Conservation (phyloP, 805 yeast genomes). For the Lipomyces orientalis region DNA sequence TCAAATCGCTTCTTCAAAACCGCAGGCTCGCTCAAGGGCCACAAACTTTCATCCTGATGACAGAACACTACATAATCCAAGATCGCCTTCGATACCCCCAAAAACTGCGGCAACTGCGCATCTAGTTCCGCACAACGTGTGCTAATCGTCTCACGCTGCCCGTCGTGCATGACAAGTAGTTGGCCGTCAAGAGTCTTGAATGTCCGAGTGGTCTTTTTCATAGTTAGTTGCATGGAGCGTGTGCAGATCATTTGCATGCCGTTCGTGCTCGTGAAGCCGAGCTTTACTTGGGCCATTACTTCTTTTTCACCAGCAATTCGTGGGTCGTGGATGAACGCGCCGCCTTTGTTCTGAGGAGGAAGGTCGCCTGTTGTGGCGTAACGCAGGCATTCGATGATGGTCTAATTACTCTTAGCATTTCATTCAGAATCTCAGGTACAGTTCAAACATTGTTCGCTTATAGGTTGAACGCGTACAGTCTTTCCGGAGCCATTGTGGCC, state of each 20-base stretch:
- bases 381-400: slow-evolving; percentile 90
- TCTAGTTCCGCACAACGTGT: slow-evolving; percentile 87
- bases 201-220: slow-evolving; percentile 66
- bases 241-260: slow-evolving; percentile 84
- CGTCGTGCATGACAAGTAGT: slow-evolving; percentile 62
- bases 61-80: slow-evolving; percentile 93
- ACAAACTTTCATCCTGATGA: slow-evolving; percentile 94
- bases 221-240: slow-evolving; percentile 75
- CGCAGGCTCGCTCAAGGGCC: slow-evolving; percentile 96
- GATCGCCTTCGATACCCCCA: slow-evolving; percentile 89
- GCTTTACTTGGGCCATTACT: slow-evolving; percentile 87
- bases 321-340: slow-evolving; percentile 96
- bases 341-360: slow-evolving; percentile 95
- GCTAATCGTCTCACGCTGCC: slow-evolving; percentile 74
- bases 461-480: slow-evolving; percentile 53
- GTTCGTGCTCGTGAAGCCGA: slow-evolving; percentile 77
- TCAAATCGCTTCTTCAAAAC: slow-evolving; percentile 89
- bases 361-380: slow-evolving; percentile 94
- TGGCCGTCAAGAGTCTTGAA: slow-evolving; percentile 94
- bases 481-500: slow-evolving; percentile 98
- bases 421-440: not conserved
- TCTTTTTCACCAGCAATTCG: slow-evolving; percentile 60
- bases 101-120: slow-evolving; percentile 72
- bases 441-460: not conserved
- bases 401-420: slow-evolving; percentile 43